These are phyloP conservation scores for Albugo candida DNA, from an alignment of 352 stramenopile genomes.

Conservation along the genomic window DNA sequence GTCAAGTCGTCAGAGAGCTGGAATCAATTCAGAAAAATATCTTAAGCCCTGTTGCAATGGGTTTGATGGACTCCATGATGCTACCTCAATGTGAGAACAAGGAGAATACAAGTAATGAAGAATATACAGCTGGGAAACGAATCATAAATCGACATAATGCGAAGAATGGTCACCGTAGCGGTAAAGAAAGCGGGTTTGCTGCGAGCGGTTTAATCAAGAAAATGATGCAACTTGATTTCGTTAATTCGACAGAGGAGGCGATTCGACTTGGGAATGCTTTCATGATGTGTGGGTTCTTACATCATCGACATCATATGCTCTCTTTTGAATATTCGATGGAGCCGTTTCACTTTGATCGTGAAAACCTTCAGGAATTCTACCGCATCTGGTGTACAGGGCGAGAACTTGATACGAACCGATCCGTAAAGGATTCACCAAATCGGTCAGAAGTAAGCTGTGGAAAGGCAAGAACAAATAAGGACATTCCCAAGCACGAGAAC, in stretches of 20 bases:
- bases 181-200: neutral
- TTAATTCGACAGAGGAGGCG: slow-evolving; percentile 26
- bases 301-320: slow-evolving; percentile 24
- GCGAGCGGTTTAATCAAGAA: slow-evolving; percentile 32
- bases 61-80: neutral
- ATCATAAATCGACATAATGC: neutral
- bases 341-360: too few species aligned
- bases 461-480: too few species aligned
- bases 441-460: too few species aligned
- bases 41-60: slow-evolving; percentile 15
- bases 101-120: too few species aligned
- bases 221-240: slow-evolving; percentile 38
- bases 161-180: slow-evolving; percentile 1
- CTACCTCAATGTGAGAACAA: neutral
- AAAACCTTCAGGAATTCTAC: too few species aligned
- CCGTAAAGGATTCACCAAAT: too few species aligned
- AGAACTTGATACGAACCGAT: too few species aligned
- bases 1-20: slow-evolving; percentile 22
- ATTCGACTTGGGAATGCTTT: slow-evolving; percentile 33
- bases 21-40: slow-evolving; percentile 28
- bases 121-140: too few species aligned
- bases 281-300: slow-evolving; percentile 42
- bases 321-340: slow-evolving; percentile 14
- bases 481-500: too few species aligned
- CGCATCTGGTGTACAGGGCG: too few species aligned